Evolutionary conservation across 108 stramenopile genomes (phyloP), one percentile per base, ranked within the genome.

Genomic region (Cyclotella kingstonii): DNA sequence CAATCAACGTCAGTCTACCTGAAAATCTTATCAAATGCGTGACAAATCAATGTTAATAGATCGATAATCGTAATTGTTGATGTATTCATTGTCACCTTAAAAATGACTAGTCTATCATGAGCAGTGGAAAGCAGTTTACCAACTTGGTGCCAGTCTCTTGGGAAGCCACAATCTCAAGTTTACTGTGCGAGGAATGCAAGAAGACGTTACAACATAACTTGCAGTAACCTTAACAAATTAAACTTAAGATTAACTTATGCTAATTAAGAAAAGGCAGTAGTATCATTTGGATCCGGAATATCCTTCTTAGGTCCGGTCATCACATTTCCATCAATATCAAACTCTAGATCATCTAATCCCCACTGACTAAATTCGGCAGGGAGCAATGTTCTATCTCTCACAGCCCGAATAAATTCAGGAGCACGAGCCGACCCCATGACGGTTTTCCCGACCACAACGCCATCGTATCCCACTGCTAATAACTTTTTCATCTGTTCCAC

Each of bases 321-420:
- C 1, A 84, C 65, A 60, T 89, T 86, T 8, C 93, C 89, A 50
- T 91, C 77, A 15, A 72, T 33, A 54, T 94, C 93, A 73, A 94
- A 90, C 66, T 91, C 89, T 1, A 81, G 73, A 53, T 82, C 86
- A 60, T 91, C 87, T 17, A 89, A 57, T 50, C 85, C 93, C 93
- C 89, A 94, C 40, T 84, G 83, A 30, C 78, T 71, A 23, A 94
- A 78, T 65, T 94, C 93, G 0, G 93, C 87, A n/a, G 93, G 93
- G 2, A 94, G 58, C 21, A 94, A 36, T 21, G 85, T 87, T 51
- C 89, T 85, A 76, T 91, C 93, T 52, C 93, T 61, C 22, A 88
- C 93, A 8, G 81, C 79, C 7, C 87, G 81, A 61, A 94, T 94
- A 63, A 90, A 90, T 61, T 94, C 87, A 11, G 93, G 89, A 52